Evolutionary conservation across 768 basidiomycete genomes (phyloP).

Genomic region (Phlegmacium glaucopus): DNA sequence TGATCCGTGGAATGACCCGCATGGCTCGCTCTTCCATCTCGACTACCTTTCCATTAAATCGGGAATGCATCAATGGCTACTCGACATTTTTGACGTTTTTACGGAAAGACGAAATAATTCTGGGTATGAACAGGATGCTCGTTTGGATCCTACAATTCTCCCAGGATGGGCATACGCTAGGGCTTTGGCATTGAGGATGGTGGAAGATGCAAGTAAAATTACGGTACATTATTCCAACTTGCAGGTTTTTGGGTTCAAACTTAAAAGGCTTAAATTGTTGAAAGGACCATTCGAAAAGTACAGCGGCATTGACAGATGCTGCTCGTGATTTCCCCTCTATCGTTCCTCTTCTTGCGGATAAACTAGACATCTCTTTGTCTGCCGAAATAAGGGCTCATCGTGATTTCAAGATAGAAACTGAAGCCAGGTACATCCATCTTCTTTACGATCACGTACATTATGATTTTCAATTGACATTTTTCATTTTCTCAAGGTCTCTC

Average conservation of each 20-base stretch:
- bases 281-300: constrained; percentile 58
- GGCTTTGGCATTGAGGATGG: constrained; percentile 61
- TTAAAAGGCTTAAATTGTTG: not conserved
- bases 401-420: constrained; percentile 69
- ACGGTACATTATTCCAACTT: constrained; percentile 19
- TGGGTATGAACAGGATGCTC: constrained; percentile 14
- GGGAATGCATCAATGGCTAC: constrained; percentile 76
- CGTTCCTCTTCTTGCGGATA: constrained; percentile 81
- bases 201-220: constrained; percentile 44
- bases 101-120: constrained; percentile 19
- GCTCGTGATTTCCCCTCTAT: constrained; percentile 77
- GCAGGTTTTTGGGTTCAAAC: no score
- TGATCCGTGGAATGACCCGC: constrained; percentile 87
- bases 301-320: constrained; percentile 68
- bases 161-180: constrained; percentile 79
- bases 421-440: constrained; percentile 51
- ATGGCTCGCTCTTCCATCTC: constrained; percentile 78
- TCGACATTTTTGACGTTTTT: constrained; percentile 60
- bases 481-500: constrained; percentile 28
- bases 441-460: not conserved
- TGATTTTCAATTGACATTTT: not conserved
- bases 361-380: constrained; percentile 69
- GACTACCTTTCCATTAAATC: constrained; percentile 85
- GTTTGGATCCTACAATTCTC: constrained; percentile 54
- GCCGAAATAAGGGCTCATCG: constrained; percentile 52